Percentiles rank a stretch among this genome's conserved stretches.
phyloP scores from a whole-genome alignment of 2,329 filamentous ascomycete genomes.

The Ceratocystis cacaofunesta region DNA sequence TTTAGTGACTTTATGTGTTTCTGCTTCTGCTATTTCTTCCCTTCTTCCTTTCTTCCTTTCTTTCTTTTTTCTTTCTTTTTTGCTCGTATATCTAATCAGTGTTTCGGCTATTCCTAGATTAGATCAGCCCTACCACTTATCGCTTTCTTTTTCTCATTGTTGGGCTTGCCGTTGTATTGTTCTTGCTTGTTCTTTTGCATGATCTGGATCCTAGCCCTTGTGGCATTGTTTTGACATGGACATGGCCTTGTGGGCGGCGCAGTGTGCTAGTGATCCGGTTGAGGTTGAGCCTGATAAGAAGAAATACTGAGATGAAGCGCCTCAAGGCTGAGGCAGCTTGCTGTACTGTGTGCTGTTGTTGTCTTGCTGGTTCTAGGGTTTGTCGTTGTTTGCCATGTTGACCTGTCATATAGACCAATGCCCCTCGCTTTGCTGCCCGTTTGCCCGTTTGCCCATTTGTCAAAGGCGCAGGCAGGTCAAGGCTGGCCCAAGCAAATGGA shows the following conservation, averaged over 20 bases:
- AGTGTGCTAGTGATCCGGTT: not conserved
- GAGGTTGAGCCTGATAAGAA: not conserved
- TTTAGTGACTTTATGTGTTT: not conserved
- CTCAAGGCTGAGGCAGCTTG: not conserved
- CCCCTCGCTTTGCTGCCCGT: not conserved
- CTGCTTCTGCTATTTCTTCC: not conserved
- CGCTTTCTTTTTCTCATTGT: not conserved
- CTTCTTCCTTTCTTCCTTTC: not conserved
- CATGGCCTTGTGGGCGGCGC: not conserved
- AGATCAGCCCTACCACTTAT: not conserved
- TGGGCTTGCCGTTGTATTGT: not conserved
- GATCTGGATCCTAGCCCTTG: not conserved
- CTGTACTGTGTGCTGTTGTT: not conserved
- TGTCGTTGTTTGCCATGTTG: not conserved
- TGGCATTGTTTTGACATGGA: not conserved
- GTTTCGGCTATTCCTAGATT: slow-evolving; percentile 1
- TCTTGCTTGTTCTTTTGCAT: not conserved
- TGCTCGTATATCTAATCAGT: not conserved
- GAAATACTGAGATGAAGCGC: not conserved
- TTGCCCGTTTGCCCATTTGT: not conserved
- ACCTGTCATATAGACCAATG: not conserved
- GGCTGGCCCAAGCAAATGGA: not conserved
- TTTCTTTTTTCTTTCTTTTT: not conserved
- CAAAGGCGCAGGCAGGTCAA: not conserved
- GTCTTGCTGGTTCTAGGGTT: not conserved